Percentiles rank a stretch among this genome's conserved stretches.
Conservation (phyloP, 2,329 filamentous ascomycete species). For the Lachnellula arida region DNA sequence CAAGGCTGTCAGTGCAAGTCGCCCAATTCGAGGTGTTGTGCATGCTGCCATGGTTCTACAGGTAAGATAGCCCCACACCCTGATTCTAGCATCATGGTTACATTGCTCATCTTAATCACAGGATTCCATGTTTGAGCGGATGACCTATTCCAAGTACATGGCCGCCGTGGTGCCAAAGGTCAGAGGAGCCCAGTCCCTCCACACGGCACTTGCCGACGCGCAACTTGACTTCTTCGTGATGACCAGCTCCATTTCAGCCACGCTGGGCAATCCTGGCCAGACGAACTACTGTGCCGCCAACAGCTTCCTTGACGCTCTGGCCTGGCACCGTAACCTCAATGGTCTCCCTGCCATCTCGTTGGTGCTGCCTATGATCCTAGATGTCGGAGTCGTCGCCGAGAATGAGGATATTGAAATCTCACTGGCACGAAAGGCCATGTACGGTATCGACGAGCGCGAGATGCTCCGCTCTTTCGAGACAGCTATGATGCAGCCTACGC, state of each 20-base stretch:
- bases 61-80: slow-evolving; percentile 12
- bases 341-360: slow-evolving; percentile 27
- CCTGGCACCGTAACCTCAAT: slow-evolving; percentile 22
- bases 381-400: slow-evolving; percentile 32
- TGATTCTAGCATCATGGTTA: background rate
- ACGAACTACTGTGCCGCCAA: slow-evolving; percentile 36
- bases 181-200: slow-evolving; percentile 11
- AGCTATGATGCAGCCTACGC: slow-evolving; percentile 16
- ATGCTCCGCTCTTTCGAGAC: slow-evolving; percentile 19
- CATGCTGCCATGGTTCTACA: slow-evolving; percentile 45
- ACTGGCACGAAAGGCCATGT: slow-evolving; percentile 7
- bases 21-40: slow-evolving; percentile 39
- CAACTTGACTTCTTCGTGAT: slow-evolving; percentile 37
- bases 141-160: slow-evolving; percentile 34
- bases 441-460: slow-evolving; percentile 8
- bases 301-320: slow-evolving; percentile 34
- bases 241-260: slow-evolving; percentile 28
- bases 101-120: slow-evolving; percentile 8
- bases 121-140: slow-evolving; percentile 33
- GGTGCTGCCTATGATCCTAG: slow-evolving; percentile 33
- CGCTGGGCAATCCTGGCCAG: slow-evolving; percentile 31
- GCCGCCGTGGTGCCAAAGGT: slow-evolving; percentile 32
- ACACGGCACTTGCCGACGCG: slow-evolving; percentile 5
- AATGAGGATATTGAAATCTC: slow-evolving; percentile 16
- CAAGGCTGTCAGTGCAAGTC: background rate